A percentile compares a stretch with the other conserved stretches of the same genome.
Conservation (phyloP, 345 rosid species). For the Citropsis articulata region DNA sequence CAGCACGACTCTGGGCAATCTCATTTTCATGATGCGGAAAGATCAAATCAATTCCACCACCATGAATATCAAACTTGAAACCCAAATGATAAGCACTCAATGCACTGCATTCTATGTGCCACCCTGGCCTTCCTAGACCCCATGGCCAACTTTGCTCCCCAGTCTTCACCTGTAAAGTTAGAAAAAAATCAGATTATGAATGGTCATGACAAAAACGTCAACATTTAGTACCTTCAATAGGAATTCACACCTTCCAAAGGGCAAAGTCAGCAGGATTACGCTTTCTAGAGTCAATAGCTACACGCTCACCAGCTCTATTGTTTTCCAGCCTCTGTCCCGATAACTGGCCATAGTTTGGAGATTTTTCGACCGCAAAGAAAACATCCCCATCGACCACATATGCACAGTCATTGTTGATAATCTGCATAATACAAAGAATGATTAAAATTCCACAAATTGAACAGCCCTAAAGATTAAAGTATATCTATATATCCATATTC, state of each 20-base stretch:
- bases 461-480: neutral
- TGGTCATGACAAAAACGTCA: neutral
- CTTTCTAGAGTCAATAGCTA: constrained; percentile 81
- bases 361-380: constrained; percentile 70
- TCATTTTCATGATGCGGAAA: constrained; percentile 92
- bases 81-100: constrained; percentile 77
- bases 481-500: neutral
- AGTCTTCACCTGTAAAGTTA: constrained; percentile 71
- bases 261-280: constrained; percentile 89
- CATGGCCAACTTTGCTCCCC: constrained; percentile 88
- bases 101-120: constrained; percentile 99
- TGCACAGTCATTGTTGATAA: constrained; percentile 48
- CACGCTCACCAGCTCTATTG: constrained; percentile 77
- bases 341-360: constrained; percentile 76
- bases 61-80: constrained; percentile 71
- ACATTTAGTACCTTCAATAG: neutral
- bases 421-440: constrained; percentile 13
- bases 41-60: constrained; percentile 76
- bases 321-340: constrained; percentile 67
- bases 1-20: constrained; percentile 76
- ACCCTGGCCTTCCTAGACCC: constrained; percentile 95
- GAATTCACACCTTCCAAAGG: constrained; percentile 77
- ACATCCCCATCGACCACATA: constrained; percentile 77
- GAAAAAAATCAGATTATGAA: constrained; percentile 2
- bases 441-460: neutral